Evolutionary conservation across 192 early-diverging fungal species (phyloP).

Genomic region (Chytriomyces sp.): DNA sequence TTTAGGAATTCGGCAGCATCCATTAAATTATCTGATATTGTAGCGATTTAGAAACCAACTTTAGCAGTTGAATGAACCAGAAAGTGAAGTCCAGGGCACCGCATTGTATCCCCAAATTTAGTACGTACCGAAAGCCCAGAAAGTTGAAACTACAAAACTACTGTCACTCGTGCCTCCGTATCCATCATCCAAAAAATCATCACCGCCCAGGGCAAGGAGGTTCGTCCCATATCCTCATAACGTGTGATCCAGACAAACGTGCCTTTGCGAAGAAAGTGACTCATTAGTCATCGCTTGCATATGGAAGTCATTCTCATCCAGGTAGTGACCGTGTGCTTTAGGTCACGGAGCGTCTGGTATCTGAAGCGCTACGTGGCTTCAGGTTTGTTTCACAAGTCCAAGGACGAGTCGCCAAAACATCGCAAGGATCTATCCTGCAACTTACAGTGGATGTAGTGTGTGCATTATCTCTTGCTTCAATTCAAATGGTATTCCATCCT

Average conservation of each 20-base stretch:
- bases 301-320: slow-evolving; percentile 9
- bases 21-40: no score
- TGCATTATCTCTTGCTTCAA: not conserved
- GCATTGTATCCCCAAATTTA: not conserved
- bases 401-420: slow-evolving; percentile 11
- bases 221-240: not conserved
- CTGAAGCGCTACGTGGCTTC: no score
- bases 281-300: slow-evolving; percentile 8
- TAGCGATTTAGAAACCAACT: no score
- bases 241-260: slow-evolving; percentile 3
- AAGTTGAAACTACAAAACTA: not conserved
- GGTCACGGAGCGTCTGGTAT: no score
- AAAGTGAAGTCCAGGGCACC: not conserved
- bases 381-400: slow-evolving; percentile 16
- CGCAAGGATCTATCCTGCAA: slow-evolving; percentile 27
- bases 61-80: no score
- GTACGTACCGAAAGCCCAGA: not conserved
- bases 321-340: no score
- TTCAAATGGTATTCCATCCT: not conserved
- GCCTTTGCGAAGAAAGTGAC: slow-evolving; percentile 4
- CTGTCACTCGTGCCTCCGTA: not conserved
- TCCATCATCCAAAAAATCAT: not conserved
- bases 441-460: slow-evolving; percentile 12
- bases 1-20: no score
- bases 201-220: not conserved